Base-by-base conservation (phyloP, 2,329 filamentous ascomycete species). In the Cladosporium colombiae region DNA sequence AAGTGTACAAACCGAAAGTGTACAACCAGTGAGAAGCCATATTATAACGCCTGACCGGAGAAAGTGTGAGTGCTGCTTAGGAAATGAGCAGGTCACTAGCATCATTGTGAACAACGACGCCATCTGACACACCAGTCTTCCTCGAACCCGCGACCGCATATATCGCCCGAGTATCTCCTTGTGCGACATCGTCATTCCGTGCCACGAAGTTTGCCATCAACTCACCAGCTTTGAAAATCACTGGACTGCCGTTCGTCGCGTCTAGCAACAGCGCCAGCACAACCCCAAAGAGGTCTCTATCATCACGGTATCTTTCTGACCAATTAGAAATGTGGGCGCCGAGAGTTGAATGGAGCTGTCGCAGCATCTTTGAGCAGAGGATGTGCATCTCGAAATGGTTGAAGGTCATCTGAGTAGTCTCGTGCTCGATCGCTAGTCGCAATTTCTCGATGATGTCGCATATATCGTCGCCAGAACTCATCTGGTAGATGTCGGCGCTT, bases 311-410 rank as follows among this genome's bases (percentile, higher is more conserved):
- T 52, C 23, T 3, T 27, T 16, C 21, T 18, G 7, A 7, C 49
- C 49, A 52, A 2, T 16, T 27, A 10, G 5, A 7, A 25, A 52
- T 52, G 23, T 8, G 2, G 3, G 25, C 2, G 14, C 50, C 25
- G 8, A 53, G 1, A 31, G 16, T 5, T 11, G 16, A 6, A 7
- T 53, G 25, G 2, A 53, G 50, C 50, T 53, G 55, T n/a, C 23
- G 31, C 21, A 65, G 27, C 29, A 65, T 13, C 10, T 60, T 49
- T 37, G 29, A 65, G 63, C 55, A 65, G 5, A 18, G 16, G 31
- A 52, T 53, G 46, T 65, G 63, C 63, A 65, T 21, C 2, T 44
- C 14, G 14, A 65, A 65, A 37, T 60, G 46, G 1, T 65, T 33
- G 63, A 65, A 65, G 4, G 23, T 60, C 21, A 60, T 14, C 16